phyloP scores from a whole-genome alignment of 106 monocot species.

The Triglochin maritima region DNA sequence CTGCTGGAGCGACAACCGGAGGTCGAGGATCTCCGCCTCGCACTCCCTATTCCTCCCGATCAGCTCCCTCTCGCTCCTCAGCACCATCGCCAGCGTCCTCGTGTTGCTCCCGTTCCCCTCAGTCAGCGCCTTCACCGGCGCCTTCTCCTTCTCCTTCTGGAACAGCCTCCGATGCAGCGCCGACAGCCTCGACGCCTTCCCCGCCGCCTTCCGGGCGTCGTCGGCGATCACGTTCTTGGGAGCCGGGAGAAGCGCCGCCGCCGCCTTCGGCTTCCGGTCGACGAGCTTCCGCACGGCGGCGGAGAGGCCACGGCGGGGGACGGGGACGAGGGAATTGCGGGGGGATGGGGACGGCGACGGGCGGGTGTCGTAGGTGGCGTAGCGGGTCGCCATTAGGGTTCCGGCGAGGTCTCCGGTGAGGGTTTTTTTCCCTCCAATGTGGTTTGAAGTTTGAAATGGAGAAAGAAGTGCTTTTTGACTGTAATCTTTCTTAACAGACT shows the following conservation, averaged over 20 bases:
- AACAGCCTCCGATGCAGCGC: slow-evolving; percentile 60
- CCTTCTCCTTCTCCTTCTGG: slow-evolving; percentile 34
- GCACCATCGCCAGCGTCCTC: slow-evolving; percentile 88
- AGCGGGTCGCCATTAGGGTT: slow-evolving; percentile 30
- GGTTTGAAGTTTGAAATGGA: slow-evolving; percentile 5
- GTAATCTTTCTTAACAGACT: background rate
- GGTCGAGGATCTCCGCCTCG: slow-evolving; percentile 50
- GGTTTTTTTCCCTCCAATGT: too few relatives aligned
- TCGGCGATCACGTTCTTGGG: slow-evolving; percentile 22
- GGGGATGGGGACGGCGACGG: slow-evolving; percentile 18
- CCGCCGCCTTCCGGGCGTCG: slow-evolving; percentile 23
- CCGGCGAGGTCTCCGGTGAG: background rate
- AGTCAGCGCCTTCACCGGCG: slow-evolving; percentile 42
- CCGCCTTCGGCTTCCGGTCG: slow-evolving; percentile 36
- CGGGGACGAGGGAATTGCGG: background rate
- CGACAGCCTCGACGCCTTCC: slow-evolving; percentile 33
- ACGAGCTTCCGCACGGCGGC: slow-evolving; percentile 69
- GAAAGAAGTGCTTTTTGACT: background rate
- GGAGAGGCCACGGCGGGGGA: background rate
- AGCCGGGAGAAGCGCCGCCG: slow-evolving; percentile 4
- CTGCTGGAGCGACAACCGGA: slow-evolving; percentile 46
- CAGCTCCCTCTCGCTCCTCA: slow-evolving; percentile 94
- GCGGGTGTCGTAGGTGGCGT: slow-evolving; percentile 29
- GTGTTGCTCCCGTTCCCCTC: slow-evolving; percentile 63
- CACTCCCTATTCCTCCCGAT: slow-evolving; percentile 54